A percentile compares a stretch with the other conserved stretches of the same genome.
Conservation (phyloP, 2,329 filamentous ascomycete species). For the Metarhizium sp. region DNA sequence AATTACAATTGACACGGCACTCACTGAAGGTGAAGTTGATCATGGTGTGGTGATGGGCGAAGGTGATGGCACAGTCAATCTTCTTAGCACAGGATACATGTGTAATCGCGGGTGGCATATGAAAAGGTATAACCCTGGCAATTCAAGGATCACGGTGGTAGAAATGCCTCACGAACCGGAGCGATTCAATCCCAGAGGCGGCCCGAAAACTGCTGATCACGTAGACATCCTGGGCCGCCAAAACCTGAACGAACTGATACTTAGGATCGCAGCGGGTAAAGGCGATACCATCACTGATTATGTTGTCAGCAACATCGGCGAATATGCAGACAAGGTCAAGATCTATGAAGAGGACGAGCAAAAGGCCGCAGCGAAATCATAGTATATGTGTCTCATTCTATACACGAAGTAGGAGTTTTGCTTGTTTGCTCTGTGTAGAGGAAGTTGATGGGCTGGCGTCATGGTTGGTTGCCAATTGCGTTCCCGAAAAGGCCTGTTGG, state of each 20-base stretch:
- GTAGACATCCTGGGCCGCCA: constrained; percentile 90
- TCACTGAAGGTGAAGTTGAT: constrained; percentile 56
- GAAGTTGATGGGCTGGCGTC: not conserved
- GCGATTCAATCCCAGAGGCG: constrained; percentile 72
- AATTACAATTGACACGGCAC: constrained; percentile 60
- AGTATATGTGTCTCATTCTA: not conserved
- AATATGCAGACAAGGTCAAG: constrained; percentile 77
- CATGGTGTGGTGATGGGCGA: constrained; percentile 94
- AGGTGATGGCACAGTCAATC: constrained; percentile 88
- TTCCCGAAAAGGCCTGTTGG: not conserved
- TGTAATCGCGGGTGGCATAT: constrained; percentile 91
- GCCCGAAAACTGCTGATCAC: constrained; percentile 71
- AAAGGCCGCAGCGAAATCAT: not conserved
- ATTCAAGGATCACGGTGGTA: constrained; percentile 69
- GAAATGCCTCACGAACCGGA: constrained; percentile 98
- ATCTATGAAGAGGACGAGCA: constrained; percentile 56
- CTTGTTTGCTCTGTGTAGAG: not conserved
- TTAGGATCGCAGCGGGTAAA: constrained; percentile 76
- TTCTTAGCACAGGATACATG: constrained; percentile 94
- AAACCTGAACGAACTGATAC: constrained; percentile 81
- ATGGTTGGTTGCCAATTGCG: not conserved
- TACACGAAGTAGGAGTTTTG: not conserved
- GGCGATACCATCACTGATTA: constrained; percentile 71
- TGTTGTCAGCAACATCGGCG: constrained; percentile 69
- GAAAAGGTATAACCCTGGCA: constrained; percentile 85